Evolutionary conservation across 176 grass and related monocot genomes (phyloP), one percentile per base, ranked within the genome.

Genomic region (Canna indica): DNA sequence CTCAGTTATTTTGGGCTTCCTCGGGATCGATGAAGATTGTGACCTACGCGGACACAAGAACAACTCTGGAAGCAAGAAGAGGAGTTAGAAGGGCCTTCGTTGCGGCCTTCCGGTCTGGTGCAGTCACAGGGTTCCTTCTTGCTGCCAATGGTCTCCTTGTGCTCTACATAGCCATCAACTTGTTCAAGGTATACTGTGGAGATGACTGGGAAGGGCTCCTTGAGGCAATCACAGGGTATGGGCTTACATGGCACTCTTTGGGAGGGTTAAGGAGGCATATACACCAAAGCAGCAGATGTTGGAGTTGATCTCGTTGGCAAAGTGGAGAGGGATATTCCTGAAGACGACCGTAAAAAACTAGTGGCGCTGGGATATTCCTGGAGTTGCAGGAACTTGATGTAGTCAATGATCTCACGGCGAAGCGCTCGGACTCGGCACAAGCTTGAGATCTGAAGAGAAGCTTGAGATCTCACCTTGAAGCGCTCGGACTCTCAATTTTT

Each of bases 121-220:
- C 87, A 16, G 87, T 90, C 29, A 90, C 85, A 83, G 87, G 87
- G 2, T 90, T 90, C 58, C 65, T 90, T 7, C 80, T 90, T 35
- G 83, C 87, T 44, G 79, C 87, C 25, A 90, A 75, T 0, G 87
- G 83, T 25, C 87, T 90, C 48, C 59, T 90, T 38, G 87, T 90
- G 45, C 79, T 90, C 64, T 90, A 85, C 42, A 67, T 90, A 59
- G 68, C 87, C n/a, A 90, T 90, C 56, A 85, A 90, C 38, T 75
- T 90, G 71, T 90, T 90, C 63, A 67, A 71, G 71, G 44, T 90
- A 2, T 90, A 85, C 41, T 90, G 85, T 67, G 83, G 80, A 0
- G 87, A 90, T 80, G 87, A 90, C 46, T 90, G 87, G 87, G 83
- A 90, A 67, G 87, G 87, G 6, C 87, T 90, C 42, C 85, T 79